Base-by-base conservation (phyloP, 2,329 filamentous ascomycete species). In the Chrysoporthe austroafricana region DNA sequence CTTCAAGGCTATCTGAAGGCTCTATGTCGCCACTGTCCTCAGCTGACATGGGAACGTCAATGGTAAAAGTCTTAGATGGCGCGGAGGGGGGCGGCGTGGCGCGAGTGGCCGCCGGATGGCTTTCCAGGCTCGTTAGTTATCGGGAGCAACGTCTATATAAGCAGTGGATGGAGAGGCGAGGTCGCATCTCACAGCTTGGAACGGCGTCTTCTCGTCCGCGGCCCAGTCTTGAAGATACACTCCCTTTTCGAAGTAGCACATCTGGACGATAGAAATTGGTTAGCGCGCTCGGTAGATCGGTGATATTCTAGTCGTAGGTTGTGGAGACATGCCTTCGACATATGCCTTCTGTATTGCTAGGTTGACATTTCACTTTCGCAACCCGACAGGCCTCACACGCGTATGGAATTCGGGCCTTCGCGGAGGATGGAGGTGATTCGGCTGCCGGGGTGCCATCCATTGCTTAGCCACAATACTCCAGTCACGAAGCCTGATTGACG, bases 361-460 rank as follows among this genome's bases (percentile, higher is more conserved):
- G 76, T 69, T 82, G 81, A 70, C 85, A 88, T 66, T 83, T 85
- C 32, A 86, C 79, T 76, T 87, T 88, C 66, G 84, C 83, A 13
- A 76, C 78, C 64, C 85, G 78, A 70, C 85, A 87, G 2, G 84
- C 82, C 74, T 87, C 85, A 66, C 85, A 87, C 26, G 85, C 79
- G 77, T 87, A 79, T 77, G 75, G 76, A 66, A 80, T 76, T 65
- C 79, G 78, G 26, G 75, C 69, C 62, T 72, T 73, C 65, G 69
- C 50, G 65, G 62, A 46, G 18, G 64, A 58, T 61, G 44, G 6
- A 36, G 59, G 21, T 21, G 50, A 6, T 21, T 21, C 58, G 21
- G 62, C 8, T 18, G 36, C 34, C 5, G 26, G 18, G 14, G 39
- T 46, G 5, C 26, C 16, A n/a, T 64, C 62, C 66, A 67, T 67